Evolutionary conservation across 352 stramenopile genomes (phyloP).

Genomic region (Phytophthora megakarya): DNA sequence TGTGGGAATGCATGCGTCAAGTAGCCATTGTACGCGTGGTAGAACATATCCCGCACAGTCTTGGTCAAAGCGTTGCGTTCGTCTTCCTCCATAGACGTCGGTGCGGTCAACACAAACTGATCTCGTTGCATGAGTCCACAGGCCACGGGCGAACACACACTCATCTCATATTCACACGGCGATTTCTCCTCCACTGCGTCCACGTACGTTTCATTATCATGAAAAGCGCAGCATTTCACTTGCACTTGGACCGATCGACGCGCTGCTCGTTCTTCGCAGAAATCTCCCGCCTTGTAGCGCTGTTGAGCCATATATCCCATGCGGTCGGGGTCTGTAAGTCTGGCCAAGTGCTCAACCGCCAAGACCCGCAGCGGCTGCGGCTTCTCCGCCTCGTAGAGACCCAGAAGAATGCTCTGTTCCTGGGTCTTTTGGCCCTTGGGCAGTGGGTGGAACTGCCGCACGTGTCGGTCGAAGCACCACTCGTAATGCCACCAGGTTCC

Average conservation of each 20-base stretch:
- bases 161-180: conserved; percentile 63
- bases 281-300: conserved; percentile 56
- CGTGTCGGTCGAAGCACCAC: conserved; percentile 74
- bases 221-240: conserved; percentile 80
- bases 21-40: conserved; percentile 89
- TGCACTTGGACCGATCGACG: conserved; percentile 46
- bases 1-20: conserved; percentile 83
- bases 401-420: conserved; percentile 50
- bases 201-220: conserved; percentile 85
- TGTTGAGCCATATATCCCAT: conserved; percentile 68
- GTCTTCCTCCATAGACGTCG: conserved; percentile 55
- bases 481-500: conserved; percentile 87
- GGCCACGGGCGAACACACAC: conserved; percentile 73
- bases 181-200: conserved; percentile 60
- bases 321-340: conserved; percentile 50
- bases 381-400: conserved; percentile 37
- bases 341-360: conserved; percentile 40
- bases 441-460: conserved; percentile 70
- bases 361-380: conserved; percentile 50
- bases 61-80: conserved; percentile 55
- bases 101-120: conserved; percentile 63
- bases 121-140: conserved; percentile 76
- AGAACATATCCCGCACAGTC: conserved; percentile 90
- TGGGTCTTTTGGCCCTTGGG: conserved; percentile 17
- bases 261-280: conserved; percentile 21